A percentile compares a stretch with the other conserved stretches of the same genome.
Conservation (phyloP, 2,329 filamentous ascomycete species). For the Aspergillus hiratsukae region DNA sequence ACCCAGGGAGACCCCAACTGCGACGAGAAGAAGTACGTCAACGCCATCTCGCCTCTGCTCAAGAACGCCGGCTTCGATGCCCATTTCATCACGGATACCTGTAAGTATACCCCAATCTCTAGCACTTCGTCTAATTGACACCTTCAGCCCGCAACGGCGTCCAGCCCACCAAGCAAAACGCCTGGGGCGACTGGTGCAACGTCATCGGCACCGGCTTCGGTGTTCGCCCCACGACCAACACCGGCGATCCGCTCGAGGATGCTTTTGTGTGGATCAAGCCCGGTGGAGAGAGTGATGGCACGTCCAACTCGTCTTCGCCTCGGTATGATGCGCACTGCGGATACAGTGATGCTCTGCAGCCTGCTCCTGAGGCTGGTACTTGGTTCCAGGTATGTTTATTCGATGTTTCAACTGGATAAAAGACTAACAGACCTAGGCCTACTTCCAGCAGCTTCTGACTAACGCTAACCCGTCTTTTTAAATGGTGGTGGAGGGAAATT, state of each 20-base stretch:
- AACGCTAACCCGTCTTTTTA: constrained; percentile 27
- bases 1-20: constrained; percentile 46
- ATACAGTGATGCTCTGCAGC: constrained; percentile 51
- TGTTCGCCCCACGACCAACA: constrained; percentile 55
- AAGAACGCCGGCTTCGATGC: constrained; percentile 46
- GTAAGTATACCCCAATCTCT: constrained; percentile 20
- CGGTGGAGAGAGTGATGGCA: constrained; percentile 53
- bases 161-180: constrained; percentile 52
- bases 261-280: constrained; percentile 70
- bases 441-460: constrained; percentile 25
- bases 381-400: constrained; percentile 56
- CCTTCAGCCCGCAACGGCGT: constrained; percentile 55
- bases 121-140: background rate
- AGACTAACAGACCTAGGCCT: constrained; percentile 16
- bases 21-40: constrained; percentile 52
- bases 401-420: constrained; percentile 14
- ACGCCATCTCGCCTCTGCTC: constrained; percentile 46
- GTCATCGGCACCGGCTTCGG: constrained; percentile 61
- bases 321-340: constrained; percentile 57
- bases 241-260: constrained; percentile 57
- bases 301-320: constrained; percentile 45
- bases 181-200: constrained; percentile 67
- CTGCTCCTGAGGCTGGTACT: constrained; percentile 64
- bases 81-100: constrained; percentile 53
- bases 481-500: background rate